Base-by-base conservation (phyloP, 345 rosid genomes). In the Sapria himalayana region DNA sequence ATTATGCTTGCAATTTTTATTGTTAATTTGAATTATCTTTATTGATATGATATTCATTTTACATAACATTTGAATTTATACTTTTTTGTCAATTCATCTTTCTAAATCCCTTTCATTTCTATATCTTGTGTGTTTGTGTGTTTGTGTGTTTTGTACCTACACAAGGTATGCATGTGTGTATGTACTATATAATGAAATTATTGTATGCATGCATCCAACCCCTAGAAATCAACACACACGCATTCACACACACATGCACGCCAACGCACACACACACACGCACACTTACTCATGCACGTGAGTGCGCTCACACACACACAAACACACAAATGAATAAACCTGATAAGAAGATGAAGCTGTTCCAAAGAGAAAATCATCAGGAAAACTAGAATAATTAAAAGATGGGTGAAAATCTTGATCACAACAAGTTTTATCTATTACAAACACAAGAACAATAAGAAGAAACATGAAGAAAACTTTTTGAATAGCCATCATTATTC, bases 341-440 rank as follows among this genome's bases (percentile, higher is more conserved):
- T 61, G 66, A 34, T 55, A 56, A 9, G 66, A 48, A 13, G 61
- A 41, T 13, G 54, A 41, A 19, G 58, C 57, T 1, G 62, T 43
- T 21, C 66, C 62, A 9, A 61, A 61, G 23, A 50, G 5, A 35
- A 61, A 61, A 3, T 51, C 48, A 1, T 37, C 9, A 2, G 62
- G 66, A 29, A 61, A 61, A 18, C 61, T 56, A 19, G 48, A 51
- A 9, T 62, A 43, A 31, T 52, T 55, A 9, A 55, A 18, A 15
- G 34, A 15, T 52, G 36, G 3, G 37, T 31, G 9, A 13, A 9
- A 14, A 11, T 8, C 6, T 12, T 25, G 15, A n/a, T n/a, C n/a
- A n/a, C n/a, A n/a, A n/a, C n/a, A n/a, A n/a, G n/a, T 15, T 24
- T 7, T 2, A 12, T 31, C 31, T 3, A 35, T 33, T 16, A 9